A percentile compares a stretch with the other conserved stretches of the same genome.
Conservation (phyloP, 805 yeast genomes). For the Sporopachydermia lactativora region DNA sequence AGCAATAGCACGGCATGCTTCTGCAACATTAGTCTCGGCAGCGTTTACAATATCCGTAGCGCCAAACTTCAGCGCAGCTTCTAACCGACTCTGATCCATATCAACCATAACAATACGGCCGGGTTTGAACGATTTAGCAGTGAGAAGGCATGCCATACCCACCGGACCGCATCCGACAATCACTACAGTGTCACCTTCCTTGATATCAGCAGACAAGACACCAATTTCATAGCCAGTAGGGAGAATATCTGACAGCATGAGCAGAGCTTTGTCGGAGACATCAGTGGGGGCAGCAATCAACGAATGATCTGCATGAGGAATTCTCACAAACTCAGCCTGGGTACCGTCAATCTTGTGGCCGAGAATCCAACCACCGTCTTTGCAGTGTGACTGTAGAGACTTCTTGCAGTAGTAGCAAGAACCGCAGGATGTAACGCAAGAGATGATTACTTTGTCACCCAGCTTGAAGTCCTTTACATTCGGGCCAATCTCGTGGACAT, state of each 20-base stretch:
- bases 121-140: constrained; percentile 42
- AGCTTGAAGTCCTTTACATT: constrained; percentile 32
- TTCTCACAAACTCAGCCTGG: constrained; percentile 45
- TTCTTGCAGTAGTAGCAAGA: constrained; percentile 40
- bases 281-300: constrained; percentile 20
- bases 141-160: constrained; percentile 47
- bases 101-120: constrained; percentile 41
- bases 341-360: constrained; percentile 56
- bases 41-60: constrained; percentile 47
- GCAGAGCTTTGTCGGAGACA: constrained; percentile 33
- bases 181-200: constrained; percentile 43
- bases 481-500: constrained; percentile 34
- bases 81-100: constrained; percentile 41
- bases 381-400: constrained; percentile 47
- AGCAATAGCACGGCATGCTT: constrained; percentile 23
- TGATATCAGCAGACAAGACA: constrained; percentile 38
- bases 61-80: constrained; percentile 43
- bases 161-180: constrained; percentile 60
- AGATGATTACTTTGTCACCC: constrained; percentile 48
- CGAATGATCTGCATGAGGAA: constrained; percentile 34
- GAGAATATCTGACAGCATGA: constrained; percentile 49
- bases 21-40: constrained; percentile 26
- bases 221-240: constrained; percentile 61
- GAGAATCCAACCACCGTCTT: constrained; percentile 37
- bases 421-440: constrained; percentile 53